Conservation (phyloP, 2,329 filamentous ascomycete genomes). For the Fonsecaea monophora region DNA sequence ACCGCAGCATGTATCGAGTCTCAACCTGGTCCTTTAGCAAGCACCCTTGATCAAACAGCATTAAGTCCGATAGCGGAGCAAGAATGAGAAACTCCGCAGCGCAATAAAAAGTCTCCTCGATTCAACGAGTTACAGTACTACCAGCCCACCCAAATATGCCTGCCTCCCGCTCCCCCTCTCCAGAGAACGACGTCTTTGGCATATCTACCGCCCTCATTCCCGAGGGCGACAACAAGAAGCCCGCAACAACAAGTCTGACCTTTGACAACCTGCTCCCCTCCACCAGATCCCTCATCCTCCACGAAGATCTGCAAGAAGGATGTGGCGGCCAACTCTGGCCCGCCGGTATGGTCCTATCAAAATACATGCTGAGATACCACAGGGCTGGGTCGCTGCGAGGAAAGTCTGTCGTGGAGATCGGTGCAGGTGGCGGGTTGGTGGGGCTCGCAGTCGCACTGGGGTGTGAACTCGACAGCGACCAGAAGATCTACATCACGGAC, state of each 20-base stretch:
- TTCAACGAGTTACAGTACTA: not conserved
- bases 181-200: slow-evolving; percentile 45
- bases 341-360: slow-evolving; percentile 84
- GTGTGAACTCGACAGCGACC: slow-evolving; percentile 59
- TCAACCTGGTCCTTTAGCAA: not conserved
- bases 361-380: slow-evolving; percentile 72
- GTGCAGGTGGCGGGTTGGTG: slow-evolving; percentile 88
- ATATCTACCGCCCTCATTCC: slow-evolving; percentile 65
- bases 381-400: slow-evolving; percentile 53
- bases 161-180: slow-evolving; percentile 39
- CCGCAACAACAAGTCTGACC: slow-evolving; percentile 59
- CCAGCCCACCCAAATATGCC: slow-evolving; percentile 22
- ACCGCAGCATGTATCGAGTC: not conserved
- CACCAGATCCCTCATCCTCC: slow-evolving; percentile 69
- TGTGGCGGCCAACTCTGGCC: slow-evolving; percentile 96
- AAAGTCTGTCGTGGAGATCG: slow-evolving; percentile 72
- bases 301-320: slow-evolving; percentile 84
- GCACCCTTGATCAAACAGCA: not conserved
- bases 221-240: slow-evolving; percentile 58
- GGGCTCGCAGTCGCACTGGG: slow-evolving; percentile 67
- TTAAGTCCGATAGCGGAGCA: not conserved
- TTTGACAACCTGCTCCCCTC: slow-evolving; percentile 77
- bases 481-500: slow-evolving; percentile 77
- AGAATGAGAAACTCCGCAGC: not conserved
- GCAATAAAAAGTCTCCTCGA: not conserved